Percentiles rank a stretch among this genome's conserved stretches.
These are phyloP conservation scores for Phalaenopsis aphrodite DNA, from an alignment of 106 monocot genomes.

Conservation along the genomic window DNA sequence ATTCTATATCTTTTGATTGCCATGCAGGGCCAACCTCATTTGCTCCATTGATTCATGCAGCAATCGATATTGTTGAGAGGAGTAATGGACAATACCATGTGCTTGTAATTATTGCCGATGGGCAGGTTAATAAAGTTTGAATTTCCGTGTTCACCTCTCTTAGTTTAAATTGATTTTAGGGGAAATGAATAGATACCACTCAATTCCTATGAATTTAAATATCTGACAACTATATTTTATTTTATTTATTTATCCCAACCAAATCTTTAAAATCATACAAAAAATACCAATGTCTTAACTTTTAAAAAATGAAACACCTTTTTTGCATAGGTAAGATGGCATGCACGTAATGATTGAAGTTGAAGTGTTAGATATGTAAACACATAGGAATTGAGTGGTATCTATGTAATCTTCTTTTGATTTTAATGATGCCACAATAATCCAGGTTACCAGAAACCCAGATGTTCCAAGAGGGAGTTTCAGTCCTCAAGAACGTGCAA, in stretches of 20 bases:
- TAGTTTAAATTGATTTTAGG: background rate
- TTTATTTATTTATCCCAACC: too few relatives aligned
- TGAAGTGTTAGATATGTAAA: too few relatives aligned
- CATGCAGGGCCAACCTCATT: conserved; percentile 88
- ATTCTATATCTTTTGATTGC: conserved; percentile 6
- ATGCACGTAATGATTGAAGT: too few relatives aligned
- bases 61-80: conserved; percentile 76
- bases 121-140: conserved; percentile 47
- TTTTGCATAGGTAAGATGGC: too few relatives aligned
- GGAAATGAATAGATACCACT: too few relatives aligned
- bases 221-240: too few relatives aligned
- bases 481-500: conserved; percentile 77
- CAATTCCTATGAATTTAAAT: too few relatives aligned
- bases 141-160: background rate
- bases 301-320: too few relatives aligned
- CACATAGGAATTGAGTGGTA: too few relatives aligned
- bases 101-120: conserved; percentile 93
- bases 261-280: too few relatives aligned
- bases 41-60: conserved; percentile 76
- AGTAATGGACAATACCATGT: conserved; percentile 93
- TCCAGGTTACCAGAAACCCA: conserved; percentile 63
- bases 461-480: conserved; percentile 33
- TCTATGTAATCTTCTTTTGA: too few relatives aligned
- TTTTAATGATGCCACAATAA: conserved; percentile 3
- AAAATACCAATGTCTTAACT: too few relatives aligned